Conservation (phyloP, 768 basidiomycete species). For the Pilatotrama ljubarskyi region DNA sequence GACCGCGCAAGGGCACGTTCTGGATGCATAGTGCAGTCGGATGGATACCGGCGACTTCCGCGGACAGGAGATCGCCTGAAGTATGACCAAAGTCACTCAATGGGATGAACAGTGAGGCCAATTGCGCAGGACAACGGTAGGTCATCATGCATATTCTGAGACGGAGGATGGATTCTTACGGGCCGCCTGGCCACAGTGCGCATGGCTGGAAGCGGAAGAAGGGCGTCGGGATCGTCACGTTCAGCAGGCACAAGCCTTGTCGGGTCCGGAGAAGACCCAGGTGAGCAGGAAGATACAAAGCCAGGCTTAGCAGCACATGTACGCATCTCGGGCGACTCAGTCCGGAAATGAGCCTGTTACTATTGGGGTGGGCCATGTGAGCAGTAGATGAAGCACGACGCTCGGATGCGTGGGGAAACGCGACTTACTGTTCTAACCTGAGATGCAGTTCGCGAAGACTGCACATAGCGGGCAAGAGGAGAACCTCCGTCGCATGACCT, state of each 20-base stretch:
- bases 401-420: neutral
- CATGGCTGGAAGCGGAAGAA: neutral
- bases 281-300: neutral
- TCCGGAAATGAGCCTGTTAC: neutral
- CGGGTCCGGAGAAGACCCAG: slow-evolving; percentile 2
- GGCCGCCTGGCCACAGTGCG: neutral
- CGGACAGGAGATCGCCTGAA: neutral
- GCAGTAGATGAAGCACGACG: neutral
- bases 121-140: too few relatives aligned
- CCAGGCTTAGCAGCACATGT: neutral
- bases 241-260: neutral
- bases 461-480: neutral
- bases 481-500: slow-evolving; percentile 2
- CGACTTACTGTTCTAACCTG: neutral
- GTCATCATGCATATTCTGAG: neutral
- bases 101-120: too few relatives aligned
- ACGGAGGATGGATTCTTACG: neutral
- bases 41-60: neutral
- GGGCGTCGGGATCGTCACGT: neutral
- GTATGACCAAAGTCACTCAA: too few relatives aligned
- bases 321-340: neutral
- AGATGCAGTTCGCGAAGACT: neutral
- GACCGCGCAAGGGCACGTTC: neutral
- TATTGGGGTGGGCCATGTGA: slow-evolving; percentile 7
- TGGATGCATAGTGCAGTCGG: too few relatives aligned